phyloP scores from a whole-genome alignment of 495 filamentous ascomycete species.

The Aspergillus nanangensis region DNA sequence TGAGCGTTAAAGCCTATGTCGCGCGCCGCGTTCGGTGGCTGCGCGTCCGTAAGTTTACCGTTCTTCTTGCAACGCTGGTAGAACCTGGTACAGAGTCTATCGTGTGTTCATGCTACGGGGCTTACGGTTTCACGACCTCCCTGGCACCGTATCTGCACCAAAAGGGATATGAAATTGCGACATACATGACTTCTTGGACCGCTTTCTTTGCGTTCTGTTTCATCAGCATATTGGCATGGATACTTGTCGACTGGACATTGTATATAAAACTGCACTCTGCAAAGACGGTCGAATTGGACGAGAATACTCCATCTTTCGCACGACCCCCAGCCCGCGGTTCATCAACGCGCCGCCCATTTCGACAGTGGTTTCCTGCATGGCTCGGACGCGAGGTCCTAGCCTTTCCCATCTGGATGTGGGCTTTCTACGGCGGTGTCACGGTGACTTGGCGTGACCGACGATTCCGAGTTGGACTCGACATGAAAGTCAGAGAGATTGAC shows the following conservation, averaged over 20 bases:
- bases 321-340: conserved; percentile 24
- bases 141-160: conserved; percentile 55
- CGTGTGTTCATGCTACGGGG: conserved; percentile 72
- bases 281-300: conserved; percentile 64
- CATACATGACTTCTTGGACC: conserved; percentile 55
- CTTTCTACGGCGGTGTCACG: conserved; percentile 75
- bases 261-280: conserved; percentile 70
- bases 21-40: conserved; percentile 87
- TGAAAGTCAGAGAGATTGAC: conserved; percentile 61
- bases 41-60: conserved; percentile 91
- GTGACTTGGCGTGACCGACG: conserved; percentile 81
- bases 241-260: conserved; percentile 64
- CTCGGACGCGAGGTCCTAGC: conserved; percentile 77
- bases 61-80: conserved; percentile 81
- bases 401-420: conserved; percentile 81
- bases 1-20: conserved; percentile 75
- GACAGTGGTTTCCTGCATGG: conserved; percentile 79
- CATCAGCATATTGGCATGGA: conserved; percentile 65
- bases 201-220: conserved; percentile 64
- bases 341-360: conserved; percentile 48
- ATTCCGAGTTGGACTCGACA: conserved; percentile 79
- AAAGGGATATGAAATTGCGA: conserved; percentile 44
- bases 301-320: conserved; percentile 69
- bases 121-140: conserved; percentile 68
- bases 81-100: conserved; percentile 93